Base-by-base conservation (phyloP, 495 filamentous ascomycete genomes). In the Penicillium robsamsonii region DNA sequence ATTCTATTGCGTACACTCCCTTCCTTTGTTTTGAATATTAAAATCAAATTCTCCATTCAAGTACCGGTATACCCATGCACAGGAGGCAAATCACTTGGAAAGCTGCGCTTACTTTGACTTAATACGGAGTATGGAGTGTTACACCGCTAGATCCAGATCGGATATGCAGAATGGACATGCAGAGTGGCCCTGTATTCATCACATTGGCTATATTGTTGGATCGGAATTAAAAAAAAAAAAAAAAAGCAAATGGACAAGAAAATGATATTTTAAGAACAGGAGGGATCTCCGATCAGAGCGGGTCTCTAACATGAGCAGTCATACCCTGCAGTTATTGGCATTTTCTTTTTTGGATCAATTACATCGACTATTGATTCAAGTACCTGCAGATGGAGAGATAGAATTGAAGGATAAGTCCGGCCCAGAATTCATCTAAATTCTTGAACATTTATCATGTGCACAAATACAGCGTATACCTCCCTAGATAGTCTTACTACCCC, bases 71-170 rank as follows among this genome's bases (percentile, higher is more conserved):
- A 58, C 38, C 59, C 49, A 56, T 57, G 53, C 40, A 58, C 50
- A 45, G 50, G 59, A 43, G 22, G 35, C 45, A 45, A 56, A 53
- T 45, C 50, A 17, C 58, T 59, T 56, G 27, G 43, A 50, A 43
- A 51, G 56, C n/a, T 57, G 60, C 33, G 25, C 35, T 48, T 57
- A 37, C 35, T 15, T 9, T n/a, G 33, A 37, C 33, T 38, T 17
- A 38, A 17, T 37, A 37, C 13, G 15, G 15, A 17, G 57, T 45
- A 56, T 57, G 40, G 5, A 38, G 15, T 37, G 60, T 66, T 68
- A 66, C 66, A 68, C 66, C 66, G 66, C 66, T 55, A 68, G 66
- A 66, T 61, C 53, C 49, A 43, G 52, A 63, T 68, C 59, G 55
- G 43, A 55, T 42, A 40, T 62, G 51, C 27, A 30, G 38, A 15